Conservation (phyloP, 345 rosid species). For the Melastoma malabathricum region DNA sequence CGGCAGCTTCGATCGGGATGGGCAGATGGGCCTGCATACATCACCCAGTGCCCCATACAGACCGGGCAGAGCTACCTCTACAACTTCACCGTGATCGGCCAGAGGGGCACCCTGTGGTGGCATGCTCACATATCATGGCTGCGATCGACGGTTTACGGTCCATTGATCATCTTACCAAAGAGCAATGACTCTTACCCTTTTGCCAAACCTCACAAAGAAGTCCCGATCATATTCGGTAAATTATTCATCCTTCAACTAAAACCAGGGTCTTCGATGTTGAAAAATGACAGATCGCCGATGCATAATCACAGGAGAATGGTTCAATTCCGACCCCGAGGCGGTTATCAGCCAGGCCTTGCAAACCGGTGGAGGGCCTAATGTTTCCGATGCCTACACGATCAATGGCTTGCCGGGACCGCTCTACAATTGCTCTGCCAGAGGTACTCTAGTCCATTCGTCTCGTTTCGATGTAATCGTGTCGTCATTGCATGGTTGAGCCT, state of each 20-base stretch:
- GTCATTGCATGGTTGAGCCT: background rate
- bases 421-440: conserved; percentile 67
- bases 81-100: conserved; percentile 45
- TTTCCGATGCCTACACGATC: conserved; percentile 68
- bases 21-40: conserved; percentile 52
- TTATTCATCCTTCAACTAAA: background rate
- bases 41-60: conserved; percentile 59
- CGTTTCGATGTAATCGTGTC: background rate
- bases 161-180: conserved; percentile 58
- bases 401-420: conserved; percentile 70
- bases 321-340: conserved; percentile 56
- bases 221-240: conserved; percentile 55
- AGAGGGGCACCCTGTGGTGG: conserved; percentile 47
- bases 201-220: conserved; percentile 58
- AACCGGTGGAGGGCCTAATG: conserved; percentile 73
- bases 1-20: conserved; percentile 45
- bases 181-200: conserved; percentile 55
- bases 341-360: conserved; percentile 51
- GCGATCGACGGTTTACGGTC: conserved; percentile 61
- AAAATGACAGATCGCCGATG: background rate
- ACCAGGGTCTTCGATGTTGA: background rate
- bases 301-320: conserved; percentile 61
- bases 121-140: conserved; percentile 60
- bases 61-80: conserved; percentile 35
- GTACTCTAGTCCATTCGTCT: conserved; percentile 9